A percentile compares a stretch with the other conserved stretches of the same genome.
Evolutionary conservation across 192 early-diverging fungal genomes (phyloP).

Genomic region (Spizellomyces sp.): DNA sequence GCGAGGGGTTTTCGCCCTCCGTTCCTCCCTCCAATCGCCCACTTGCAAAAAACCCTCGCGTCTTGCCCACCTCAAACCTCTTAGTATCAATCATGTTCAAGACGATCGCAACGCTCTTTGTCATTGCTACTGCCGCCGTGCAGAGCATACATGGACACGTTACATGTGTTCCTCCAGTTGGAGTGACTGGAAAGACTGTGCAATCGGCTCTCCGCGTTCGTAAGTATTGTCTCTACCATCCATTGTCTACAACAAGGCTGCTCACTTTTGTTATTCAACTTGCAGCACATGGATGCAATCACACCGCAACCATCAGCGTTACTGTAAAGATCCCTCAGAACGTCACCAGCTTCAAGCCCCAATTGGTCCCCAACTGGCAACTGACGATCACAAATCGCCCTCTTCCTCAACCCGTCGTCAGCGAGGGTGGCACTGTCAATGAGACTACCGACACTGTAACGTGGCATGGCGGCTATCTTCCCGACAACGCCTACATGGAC

Average conservation of each 20-base stretch:
- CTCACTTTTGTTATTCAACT: conserved; percentile 1
- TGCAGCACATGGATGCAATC: conserved; percentile 39
- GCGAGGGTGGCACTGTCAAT: conserved; percentile 33
- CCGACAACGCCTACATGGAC: conserved; percentile 32
- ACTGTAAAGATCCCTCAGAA: conserved; percentile 33
- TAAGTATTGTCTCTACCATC: conserved; percentile 19
- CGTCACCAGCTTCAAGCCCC: conserved; percentile 40
- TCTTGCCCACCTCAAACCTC: neutral
- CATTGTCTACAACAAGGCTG: neutral
- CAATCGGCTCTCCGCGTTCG: conserved; percentile 24
- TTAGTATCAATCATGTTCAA: neutral
- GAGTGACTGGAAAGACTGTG: neutral
- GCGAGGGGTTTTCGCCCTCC: conserved; percentile 7
- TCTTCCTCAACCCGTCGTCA: conserved; percentile 29
- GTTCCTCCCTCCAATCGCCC: neutral
- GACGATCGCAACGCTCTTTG: conserved; percentile 6
- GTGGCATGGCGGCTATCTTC: conserved; percentile 31
- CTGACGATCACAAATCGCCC: conserved; percentile 17
- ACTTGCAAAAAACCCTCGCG: neutral
- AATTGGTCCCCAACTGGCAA: conserved; percentile 32
- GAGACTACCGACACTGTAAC: conserved; percentile 38
- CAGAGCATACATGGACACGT: conserved; percentile 18
- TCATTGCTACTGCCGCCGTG: conserved; percentile 12
- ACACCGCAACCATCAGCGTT: conserved; percentile 27
- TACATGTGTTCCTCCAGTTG: conserved; percentile 16